phyloP scores from a whole-genome alignment of 768 basidiomycete genomes.

The Hirschioporus abietinus region DNA sequence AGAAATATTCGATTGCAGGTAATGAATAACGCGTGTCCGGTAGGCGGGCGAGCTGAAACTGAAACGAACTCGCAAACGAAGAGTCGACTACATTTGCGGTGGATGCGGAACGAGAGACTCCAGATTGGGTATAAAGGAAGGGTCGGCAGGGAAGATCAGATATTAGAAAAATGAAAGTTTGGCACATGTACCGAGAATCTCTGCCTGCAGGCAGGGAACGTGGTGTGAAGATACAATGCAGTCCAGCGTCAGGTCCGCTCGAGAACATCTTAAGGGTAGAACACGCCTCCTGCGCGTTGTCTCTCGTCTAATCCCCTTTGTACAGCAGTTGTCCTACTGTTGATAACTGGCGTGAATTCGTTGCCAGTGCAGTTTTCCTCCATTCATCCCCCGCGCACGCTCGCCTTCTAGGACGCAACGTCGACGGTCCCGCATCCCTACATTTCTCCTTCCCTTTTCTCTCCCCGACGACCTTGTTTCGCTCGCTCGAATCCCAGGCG shows the following conservation, averaged over 20 bases:
- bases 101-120: not conserved
- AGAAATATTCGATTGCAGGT: not conserved
- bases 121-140: not conserved
- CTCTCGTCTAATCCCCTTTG: constrained; percentile 26
- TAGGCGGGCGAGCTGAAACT: constrained; percentile 1
- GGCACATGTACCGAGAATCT: constrained; percentile 5
- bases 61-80: not conserved
- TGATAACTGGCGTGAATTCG: not conserved
- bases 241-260: constrained; percentile 13
- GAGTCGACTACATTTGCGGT: not conserved
- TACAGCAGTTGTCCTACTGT: constrained; percentile 9
- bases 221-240: constrained; percentile 54
- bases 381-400: constrained; percentile 11
- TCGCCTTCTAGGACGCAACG: constrained; percentile 11
- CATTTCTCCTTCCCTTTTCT: not conserved
- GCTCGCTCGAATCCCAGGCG: not conserved
- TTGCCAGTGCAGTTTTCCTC: constrained; percentile 1
- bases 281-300: constrained; percentile 47
- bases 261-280: constrained; percentile 8
- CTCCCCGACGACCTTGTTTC: constrained; percentile 3
- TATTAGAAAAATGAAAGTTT: constrained; percentile 2
- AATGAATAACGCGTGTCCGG: not conserved
- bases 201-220: constrained; percentile 80
- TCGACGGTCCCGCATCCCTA: constrained; percentile 2
- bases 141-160: constrained; percentile 1